Base-by-base conservation (phyloP, 148 eudicot genomes). In the Talinum fruticosum region DNA sequence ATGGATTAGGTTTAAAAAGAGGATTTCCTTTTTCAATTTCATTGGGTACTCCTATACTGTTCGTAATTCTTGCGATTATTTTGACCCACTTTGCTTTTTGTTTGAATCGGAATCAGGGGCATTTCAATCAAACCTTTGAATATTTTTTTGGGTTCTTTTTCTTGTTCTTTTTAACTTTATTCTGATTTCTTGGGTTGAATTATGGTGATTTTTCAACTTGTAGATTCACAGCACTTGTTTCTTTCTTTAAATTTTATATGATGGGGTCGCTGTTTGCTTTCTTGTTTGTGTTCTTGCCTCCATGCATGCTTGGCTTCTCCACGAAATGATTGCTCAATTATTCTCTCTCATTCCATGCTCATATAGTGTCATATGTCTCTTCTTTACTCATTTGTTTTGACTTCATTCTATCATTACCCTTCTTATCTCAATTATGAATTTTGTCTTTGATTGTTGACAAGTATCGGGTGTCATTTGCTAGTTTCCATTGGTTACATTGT, bases 341-440 rank as follows among this genome's bases (percentile, higher is more conserved):
- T 59, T 29, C 29, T 59, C 12, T n/a, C 64, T 23, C 47, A 41
- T 8, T 12, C 47, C 47, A 41, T 41, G 47, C 47, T 41, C 47
- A 10, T 41, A 41, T 14, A 41, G 47, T 41, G 8, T 41, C 14
- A 10, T 41, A 0, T n/a, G 54, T 49, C 54, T 49, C 54, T 12
- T 15, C 28, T 24, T 6, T 59, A n/a, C 64, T 13, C 26, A 5
- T n/a, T 24, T 51, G 6, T 23, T 49, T 59, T 59, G 64, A 59
- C 64, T 59, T 59, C 10, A 23, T 59, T 59, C 64, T n/a, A 59
- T 59, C 64, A 59, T 59, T 59, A n/a, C 64, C 64, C 64, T 59
- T 51, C 28, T n/a, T 59, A 5, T 59, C 26, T 59, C 29, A 59
- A 24, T 59, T 62, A 62, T 62, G 26, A 28, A 1, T 26, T 28